Evolutionary conservation across 495 filamentous ascomycete species (phyloP).

Genomic region (Oleoguttula mirabilis): DNA sequence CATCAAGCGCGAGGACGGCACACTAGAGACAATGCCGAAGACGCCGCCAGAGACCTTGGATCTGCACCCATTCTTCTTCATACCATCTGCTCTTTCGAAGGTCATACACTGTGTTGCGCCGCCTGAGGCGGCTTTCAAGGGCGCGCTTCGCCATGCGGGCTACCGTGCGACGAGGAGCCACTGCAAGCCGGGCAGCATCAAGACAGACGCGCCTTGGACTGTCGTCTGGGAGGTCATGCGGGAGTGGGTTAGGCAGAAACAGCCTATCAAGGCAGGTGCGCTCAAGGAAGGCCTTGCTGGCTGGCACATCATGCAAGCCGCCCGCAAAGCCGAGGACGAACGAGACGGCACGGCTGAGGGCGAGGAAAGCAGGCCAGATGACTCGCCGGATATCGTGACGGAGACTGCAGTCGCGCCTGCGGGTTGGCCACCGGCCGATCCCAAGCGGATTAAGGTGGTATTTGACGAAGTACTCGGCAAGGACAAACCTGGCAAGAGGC

Average conservation of each 20-base stretch:
- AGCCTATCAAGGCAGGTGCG: slow-evolving; percentile 55
- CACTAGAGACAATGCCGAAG: slow-evolving; percentile 21
- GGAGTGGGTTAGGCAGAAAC: slow-evolving; percentile 71
- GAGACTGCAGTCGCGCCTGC: not conserved
- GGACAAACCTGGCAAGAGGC: slow-evolving; percentile 46
- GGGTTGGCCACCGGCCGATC: slow-evolving; percentile 8
- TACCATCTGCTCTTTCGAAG: slow-evolving; percentile 56
- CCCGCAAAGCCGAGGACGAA: slow-evolving; percentile 28
- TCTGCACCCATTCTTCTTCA: slow-evolving; percentile 74
- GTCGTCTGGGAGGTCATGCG: slow-evolving; percentile 89
- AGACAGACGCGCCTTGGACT: slow-evolving; percentile 80
- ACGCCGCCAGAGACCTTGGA: slow-evolving; percentile 43
- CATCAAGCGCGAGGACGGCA: slow-evolving; percentile 12
- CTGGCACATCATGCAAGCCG: slow-evolving; percentile 46
- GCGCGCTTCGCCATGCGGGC: slow-evolving; percentile 66
- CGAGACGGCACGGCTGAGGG: slow-evolving; percentile 18
- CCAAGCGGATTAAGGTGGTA: slow-evolving; percentile 47
- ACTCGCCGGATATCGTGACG: slow-evolving; percentile 17
- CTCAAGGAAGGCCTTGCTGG: slow-evolving; percentile 59
- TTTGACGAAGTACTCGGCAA: slow-evolving; percentile 74
- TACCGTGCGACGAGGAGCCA: slow-evolving; percentile 76
- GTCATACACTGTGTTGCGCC: slow-evolving; percentile 67
- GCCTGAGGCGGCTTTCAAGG: slow-evolving; percentile 56
- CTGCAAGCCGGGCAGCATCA: slow-evolving; percentile 73
- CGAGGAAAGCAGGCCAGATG: slow-evolving; percentile 10